Evolutionary conservation across 2,329 filamentous ascomycete species (phyloP).

Genomic region (Epichloe amarillans): DNA sequence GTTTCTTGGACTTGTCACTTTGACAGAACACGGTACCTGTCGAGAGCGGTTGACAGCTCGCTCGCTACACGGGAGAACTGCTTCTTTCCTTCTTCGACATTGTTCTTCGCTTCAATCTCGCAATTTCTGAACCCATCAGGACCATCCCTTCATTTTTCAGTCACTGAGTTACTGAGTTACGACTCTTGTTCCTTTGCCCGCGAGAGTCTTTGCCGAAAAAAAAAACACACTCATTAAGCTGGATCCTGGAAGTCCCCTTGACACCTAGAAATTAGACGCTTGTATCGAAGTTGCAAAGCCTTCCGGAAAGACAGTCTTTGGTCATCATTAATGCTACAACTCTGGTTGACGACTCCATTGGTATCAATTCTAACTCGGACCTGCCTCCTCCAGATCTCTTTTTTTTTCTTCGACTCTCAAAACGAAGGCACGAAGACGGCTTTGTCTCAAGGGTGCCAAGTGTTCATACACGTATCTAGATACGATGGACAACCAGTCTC

Average conservation of each 20-base stretch:
- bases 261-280: not conserved
- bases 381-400: slow-evolving; percentile 16
- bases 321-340: not conserved
- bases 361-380: slow-evolving; percentile 15
- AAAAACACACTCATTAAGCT: not conserved
- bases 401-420: slow-evolving; percentile 4
- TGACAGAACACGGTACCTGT: not conserved
- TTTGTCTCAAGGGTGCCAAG: not conserved
- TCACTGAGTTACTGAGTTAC: not conserved
- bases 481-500: slow-evolving; percentile 18
- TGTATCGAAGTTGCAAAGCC: not conserved
- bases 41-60: not conserved
- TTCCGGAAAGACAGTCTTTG: slow-evolving; percentile 8
- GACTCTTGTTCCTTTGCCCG: not conserved
- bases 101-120: not conserved
- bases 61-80: not conserved
- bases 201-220: not conserved
- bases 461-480: slow-evolving; percentile 1
- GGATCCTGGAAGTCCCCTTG: not conserved
- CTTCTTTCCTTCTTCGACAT: not conserved
- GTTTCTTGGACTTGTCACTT: not conserved
- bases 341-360: not conserved
- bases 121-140: not conserved
- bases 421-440: slow-evolving; percentile 5
- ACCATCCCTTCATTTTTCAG: not conserved